Base-by-base conservation (phyloP, 768 basidiomycete species). In the Pleurotus tuber-regium region DNA sequence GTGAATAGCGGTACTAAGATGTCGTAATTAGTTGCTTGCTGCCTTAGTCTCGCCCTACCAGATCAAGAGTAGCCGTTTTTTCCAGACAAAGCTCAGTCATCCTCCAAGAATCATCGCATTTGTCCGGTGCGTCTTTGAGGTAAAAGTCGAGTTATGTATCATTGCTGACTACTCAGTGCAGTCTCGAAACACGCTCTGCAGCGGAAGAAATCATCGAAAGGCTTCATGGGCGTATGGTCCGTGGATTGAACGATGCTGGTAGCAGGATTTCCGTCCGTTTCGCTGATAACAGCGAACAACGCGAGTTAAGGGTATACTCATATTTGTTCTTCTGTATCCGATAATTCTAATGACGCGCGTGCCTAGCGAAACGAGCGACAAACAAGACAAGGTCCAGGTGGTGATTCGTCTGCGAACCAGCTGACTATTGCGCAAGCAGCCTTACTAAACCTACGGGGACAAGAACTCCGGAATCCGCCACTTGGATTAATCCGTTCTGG, bases 41-140 rank as follows among this genome's bases (percentile, higher is more conserved):
- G 80, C 81, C 4, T 74, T 92, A 31, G 79, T 90, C n/a, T 68
- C 74, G 0, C 89, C 89, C 1, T 75, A 88, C 65, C 69, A 75
- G 43, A 89, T 92, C 56, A 83, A 80, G 63, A 87, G 86, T 60
- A 86, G 81, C 57, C 76, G 89, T 14, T 87, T 89, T 64, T 92
- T 92, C 65, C 86, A 86, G 65, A 90, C 88, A 8, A 78, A 85
- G 56, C 65, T 91, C 19, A 88, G 86, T 54, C 79, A 82, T 51
- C 88, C 88, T 1, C 86, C 87, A 16, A 73, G 87, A 52, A 87
- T 89, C 55, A 90, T 91, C 50, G 89, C 87, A 0, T 91, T 91
- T 59, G 87, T 90, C 35, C 76, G 89, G 89, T 87, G 56, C 18
- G 78, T 64, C 25, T n/a, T n/a, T n/a, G n/a, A n/a, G n/a, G n/a